Evolutionary conservation across 2,329 filamentous ascomycete genomes (phyloP).

Genomic region (Ambrosiella xylebori): DNA sequence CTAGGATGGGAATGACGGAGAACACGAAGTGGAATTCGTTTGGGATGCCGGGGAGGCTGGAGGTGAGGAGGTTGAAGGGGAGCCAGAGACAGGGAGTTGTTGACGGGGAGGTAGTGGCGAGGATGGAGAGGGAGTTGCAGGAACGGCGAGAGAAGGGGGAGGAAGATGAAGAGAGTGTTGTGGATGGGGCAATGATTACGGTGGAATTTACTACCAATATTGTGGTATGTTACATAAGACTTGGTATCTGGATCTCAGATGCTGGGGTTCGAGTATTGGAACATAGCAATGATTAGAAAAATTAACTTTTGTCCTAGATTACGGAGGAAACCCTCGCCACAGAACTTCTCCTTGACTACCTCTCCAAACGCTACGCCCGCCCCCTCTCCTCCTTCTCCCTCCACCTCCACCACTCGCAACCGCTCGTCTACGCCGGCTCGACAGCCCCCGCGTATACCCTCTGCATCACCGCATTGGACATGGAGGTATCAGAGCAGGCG

Average conservation of each 20-base stretch:
- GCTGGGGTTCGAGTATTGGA: too few species aligned
- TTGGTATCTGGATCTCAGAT: too few species aligned
- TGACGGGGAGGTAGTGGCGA: too few species aligned
- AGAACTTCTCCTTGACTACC: conserved; percentile 52
- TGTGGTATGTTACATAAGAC: too few species aligned
- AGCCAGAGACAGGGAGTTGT: background rate
- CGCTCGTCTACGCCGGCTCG: conserved; percentile 56
- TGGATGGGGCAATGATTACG: too few species aligned
- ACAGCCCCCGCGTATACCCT: conserved; percentile 68
- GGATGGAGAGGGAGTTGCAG: too few species aligned
- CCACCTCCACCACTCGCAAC: conserved; percentile 56
- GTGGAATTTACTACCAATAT: too few species aligned
- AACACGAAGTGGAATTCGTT: background rate
- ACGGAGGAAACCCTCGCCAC: conserved; percentile 60
- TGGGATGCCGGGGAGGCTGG: background rate
- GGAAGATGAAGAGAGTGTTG: too few species aligned
- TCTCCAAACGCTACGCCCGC: conserved; percentile 60
- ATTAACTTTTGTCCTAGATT: conserved; percentile 30
- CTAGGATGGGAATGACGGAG: background rate
- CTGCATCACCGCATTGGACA: conserved; percentile 52
- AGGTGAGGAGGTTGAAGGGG: background rate
- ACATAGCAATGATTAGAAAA: too few species aligned
- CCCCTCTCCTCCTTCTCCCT: conserved; percentile 59
- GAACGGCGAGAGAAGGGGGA: too few species aligned
- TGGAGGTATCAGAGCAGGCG: conserved; percentile 50